Evolutionary conservation across 2,329 filamentous ascomycete species (phyloP), one percentile per base, ranked within the genome.

Genomic region (Zarea fungicola): DNA sequence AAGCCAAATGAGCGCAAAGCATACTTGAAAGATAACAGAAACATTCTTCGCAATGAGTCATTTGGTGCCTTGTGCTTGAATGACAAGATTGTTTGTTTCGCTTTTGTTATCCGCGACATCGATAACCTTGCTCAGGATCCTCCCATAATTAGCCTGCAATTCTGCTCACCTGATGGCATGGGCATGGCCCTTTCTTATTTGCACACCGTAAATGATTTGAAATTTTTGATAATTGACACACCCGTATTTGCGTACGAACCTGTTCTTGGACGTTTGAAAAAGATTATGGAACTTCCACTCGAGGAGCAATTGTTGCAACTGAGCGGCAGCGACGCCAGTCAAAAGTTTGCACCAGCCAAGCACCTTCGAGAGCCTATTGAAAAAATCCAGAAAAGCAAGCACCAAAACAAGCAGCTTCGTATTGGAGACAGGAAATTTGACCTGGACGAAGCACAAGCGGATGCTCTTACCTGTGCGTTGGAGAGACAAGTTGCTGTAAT

Each of bases 231-330:
- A 3, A 76, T 88, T 0, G 76, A 86, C 35, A 84, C 84, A 0
- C 71, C 84, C 0, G 73, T 84, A 0, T 89, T 88, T 58, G 80
- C 84, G 0, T 87, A 82, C 48, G 81, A 87, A 47, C 85, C 85
- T 0, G 72, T 89, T 2, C 60, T 89, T 5, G 63, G 74, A 41
- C 72, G 77, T 1, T 65, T 89, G 1, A 75, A 86, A 58, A 63
- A 68, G 0, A 78, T 80, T 21, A 65, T 60, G 0, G 72, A 81
- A 2, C 47, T 87, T 0, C 77, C 83, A 0, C 65, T 89, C 0
- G 67, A 76, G 3, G 60, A 77, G 2, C 67, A 77, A 26, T 57
- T 87, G 0, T 62, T 87, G 5, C 52, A 65, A 11, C 53, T 63
- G 0, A 51, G 49, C 0, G 49, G 54, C 1, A 10, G 48, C 2